phyloP scores from a whole-genome alignment of 2,329 filamentous ascomycete genomes.

The Apiospora koreana region DNA sequence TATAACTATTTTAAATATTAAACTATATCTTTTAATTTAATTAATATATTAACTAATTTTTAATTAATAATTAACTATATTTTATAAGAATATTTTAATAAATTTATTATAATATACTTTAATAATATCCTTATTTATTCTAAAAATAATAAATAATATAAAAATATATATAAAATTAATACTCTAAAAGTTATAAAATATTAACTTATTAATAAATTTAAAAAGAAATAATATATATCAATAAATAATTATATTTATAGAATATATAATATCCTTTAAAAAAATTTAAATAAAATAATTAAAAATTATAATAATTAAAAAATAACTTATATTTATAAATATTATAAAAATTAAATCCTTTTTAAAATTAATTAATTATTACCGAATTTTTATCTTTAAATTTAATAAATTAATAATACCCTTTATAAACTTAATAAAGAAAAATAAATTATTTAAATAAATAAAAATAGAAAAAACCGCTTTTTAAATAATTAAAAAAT shows the following conservation, averaged over 20 bases:
- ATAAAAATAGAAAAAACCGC: too few species aligned
- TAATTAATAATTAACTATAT: neutral
- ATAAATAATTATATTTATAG: neutral
- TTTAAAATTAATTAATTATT: too few species aligned
- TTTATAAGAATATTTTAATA: neutral
- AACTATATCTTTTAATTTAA: neutral
- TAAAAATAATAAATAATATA: neutral
- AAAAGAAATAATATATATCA: constrained; percentile 28
- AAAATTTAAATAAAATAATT: constrained; percentile 24
- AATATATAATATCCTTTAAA: neutral
- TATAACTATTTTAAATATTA: neutral
- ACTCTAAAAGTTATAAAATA: neutral
- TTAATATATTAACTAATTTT: neutral
- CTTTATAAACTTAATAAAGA: too few species aligned
- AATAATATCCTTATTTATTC: constrained; percentile 1
- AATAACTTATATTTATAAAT: constrained; percentile 23
- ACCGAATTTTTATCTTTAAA: too few species aligned
- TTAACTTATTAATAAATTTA: constrained; percentile 19
- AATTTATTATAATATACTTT: neutral
- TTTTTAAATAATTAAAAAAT: too few species aligned
- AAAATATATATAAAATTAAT: neutral
- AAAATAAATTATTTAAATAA: too few species aligned
- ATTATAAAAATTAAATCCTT: constrained; percentile 12
- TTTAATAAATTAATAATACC: too few species aligned
- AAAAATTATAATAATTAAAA: constrained; percentile 28